phyloP scores from a whole-genome alignment of 352 stramenopile species.

The Saprolegnia diclina region DNA sequence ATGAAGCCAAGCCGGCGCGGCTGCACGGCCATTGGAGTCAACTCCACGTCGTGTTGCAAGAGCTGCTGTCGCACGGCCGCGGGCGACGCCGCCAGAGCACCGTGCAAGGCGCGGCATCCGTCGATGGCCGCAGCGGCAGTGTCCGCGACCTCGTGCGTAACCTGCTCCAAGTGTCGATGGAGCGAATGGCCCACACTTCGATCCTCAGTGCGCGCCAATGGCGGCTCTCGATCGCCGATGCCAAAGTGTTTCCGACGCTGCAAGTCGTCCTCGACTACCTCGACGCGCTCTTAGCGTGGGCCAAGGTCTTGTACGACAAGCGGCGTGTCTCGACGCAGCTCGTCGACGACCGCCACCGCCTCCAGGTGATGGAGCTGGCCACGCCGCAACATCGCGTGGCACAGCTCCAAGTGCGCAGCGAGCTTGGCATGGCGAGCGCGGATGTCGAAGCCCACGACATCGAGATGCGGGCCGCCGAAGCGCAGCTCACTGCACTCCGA shows the following conservation, averaged over 20 bases:
- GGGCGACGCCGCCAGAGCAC: not conserved
- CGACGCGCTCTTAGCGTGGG: not conserved
- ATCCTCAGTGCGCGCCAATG: not conserved
- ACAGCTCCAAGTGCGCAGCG: not conserved
- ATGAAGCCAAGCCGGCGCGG: not conserved
- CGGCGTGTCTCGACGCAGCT: not conserved
- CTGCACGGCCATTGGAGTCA: not conserved
- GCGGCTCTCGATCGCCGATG: not conserved
- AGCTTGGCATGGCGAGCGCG: not conserved
- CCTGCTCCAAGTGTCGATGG: not conserved
- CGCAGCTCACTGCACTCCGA: not conserved
- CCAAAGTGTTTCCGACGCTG: not conserved
- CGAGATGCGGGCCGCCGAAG: not conserved
- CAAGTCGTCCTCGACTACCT: not conserved
- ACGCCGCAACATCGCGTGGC: not conserved
- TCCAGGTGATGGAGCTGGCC: not conserved
- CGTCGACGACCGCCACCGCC: not conserved
- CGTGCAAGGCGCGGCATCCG: not conserved
- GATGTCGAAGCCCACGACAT: slow-evolving; percentile 1
- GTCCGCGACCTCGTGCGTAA: not conserved
- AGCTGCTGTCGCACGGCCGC: not conserved
- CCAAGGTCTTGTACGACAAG: not conserved
- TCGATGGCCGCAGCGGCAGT: not conserved
- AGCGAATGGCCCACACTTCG: not conserved
- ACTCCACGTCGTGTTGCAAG: not conserved